Conservation (phyloP, 306 rosid genomes). For the Castanopsis chinensis region DNA sequence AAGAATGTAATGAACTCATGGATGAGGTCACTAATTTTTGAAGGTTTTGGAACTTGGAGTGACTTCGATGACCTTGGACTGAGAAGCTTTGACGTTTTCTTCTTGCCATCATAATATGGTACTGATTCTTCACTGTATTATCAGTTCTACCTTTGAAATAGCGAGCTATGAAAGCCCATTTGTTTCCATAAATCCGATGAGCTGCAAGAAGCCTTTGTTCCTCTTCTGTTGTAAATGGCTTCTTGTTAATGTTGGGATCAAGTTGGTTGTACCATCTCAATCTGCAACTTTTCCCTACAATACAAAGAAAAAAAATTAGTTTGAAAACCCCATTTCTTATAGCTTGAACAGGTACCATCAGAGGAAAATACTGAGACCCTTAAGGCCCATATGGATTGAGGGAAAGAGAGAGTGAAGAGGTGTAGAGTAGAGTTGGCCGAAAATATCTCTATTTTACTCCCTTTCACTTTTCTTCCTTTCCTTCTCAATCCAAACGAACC, state of each 20-base stretch:
- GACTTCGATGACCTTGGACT: background rate
- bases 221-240: constrained; percentile 50
- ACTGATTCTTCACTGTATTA: constrained; percentile 63
- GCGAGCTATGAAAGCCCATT: constrained; percentile 60
- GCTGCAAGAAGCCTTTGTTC: constrained; percentile 48
- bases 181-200: constrained; percentile 58
- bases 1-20: background rate
- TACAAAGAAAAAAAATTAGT: background rate
- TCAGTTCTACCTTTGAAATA: constrained; percentile 60
- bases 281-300: constrained; percentile 64
- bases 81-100: constrained; percentile 41
- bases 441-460: too few species aligned
- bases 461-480: too few species aligned
- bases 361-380: background rate
- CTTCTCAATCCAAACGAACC: too few species aligned
- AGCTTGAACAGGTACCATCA: background rate
- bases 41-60: constrained; percentile 12
- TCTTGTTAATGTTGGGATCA: constrained; percentile 53
- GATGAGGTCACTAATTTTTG: background rate
- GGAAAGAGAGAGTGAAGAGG: fast-evolving
- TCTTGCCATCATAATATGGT: constrained; percentile 60
- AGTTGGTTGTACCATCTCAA: constrained; percentile 77
- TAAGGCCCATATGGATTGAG: too few species aligned
- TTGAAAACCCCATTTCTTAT: constrained; percentile 9
- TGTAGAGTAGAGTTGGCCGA: too few species aligned